A percentile compares a stretch with the other conserved stretches of the same genome.
Conservation (phyloP, 1,139 yeast genomes). For the Saccharomycopsis crataegensis region DNA sequence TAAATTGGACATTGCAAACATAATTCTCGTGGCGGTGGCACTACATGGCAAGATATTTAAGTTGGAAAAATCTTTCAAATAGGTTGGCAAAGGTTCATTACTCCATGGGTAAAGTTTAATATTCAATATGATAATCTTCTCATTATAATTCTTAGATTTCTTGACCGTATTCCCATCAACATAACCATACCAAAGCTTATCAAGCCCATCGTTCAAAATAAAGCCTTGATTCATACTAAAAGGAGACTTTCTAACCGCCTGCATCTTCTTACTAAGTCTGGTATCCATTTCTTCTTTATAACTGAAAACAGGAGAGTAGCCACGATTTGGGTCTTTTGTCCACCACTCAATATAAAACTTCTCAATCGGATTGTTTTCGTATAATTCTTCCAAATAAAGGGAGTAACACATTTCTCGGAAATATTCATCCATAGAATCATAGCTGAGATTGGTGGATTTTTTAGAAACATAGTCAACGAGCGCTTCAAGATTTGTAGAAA, state of each 20-base stretch:
- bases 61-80: conserved; percentile 23
- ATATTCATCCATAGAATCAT: conserved; percentile 44
- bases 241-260: conserved; percentile 35
- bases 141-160: conserved; percentile 25
- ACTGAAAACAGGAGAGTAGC: conserved; percentile 31
- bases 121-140: conserved; percentile 35
- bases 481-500: conserved; percentile 15
- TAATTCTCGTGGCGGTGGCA: conserved; percentile 53
- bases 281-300: conserved; percentile 25
- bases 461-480: conserved; percentile 19
- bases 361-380: conserved; percentile 38
- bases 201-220: conserved; percentile 38
- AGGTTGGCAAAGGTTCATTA: conserved; percentile 39
- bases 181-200: conserved; percentile 41
- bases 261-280: conserved; percentile 17
- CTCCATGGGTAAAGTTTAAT: conserved; percentile 55
- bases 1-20: conserved; percentile 56
- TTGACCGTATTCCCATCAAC: conserved; percentile 31
- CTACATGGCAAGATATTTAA: conserved; percentile 55
- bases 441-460: conserved; percentile 38
- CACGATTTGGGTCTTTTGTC: conserved; percentile 35
- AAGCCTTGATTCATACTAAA: conserved; percentile 41
- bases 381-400: conserved; percentile 52
- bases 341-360: conserved; percentile 47
- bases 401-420: conserved; percentile 54